Evolutionary conservation across 768 basidiomycete genomes (phyloP).

Genomic region (Mycena vulgaris): DNA sequence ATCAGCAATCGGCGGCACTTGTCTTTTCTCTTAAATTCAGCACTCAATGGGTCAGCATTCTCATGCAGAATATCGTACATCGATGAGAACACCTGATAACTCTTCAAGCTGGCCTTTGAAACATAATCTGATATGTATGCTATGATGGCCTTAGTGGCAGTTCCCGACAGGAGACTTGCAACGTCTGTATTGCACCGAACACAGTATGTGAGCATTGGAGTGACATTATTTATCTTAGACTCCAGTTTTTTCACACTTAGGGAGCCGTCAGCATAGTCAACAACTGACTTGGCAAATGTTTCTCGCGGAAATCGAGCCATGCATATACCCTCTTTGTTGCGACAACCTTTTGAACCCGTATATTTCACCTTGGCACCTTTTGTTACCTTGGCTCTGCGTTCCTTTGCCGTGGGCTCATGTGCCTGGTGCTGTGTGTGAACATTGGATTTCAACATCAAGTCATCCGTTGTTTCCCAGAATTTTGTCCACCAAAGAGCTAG

Average conservation of each 20-base stretch:
- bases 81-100: constrained; percentile 54
- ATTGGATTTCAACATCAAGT: constrained; percentile 48
- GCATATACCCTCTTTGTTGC: constrained; percentile 49
- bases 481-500: constrained; percentile 28
- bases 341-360: constrained; percentile 43
- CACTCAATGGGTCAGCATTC: constrained; percentile 43
- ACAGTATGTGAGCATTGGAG: constrained; percentile 49
- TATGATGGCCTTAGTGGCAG: constrained; percentile 55
- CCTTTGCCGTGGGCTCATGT: constrained; percentile 24
- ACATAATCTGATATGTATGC: constrained; percentile 62
- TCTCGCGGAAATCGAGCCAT: constrained; percentile 53
- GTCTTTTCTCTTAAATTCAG: constrained; percentile 41
- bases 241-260: constrained; percentile 39
- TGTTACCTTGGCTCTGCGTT: neutral
- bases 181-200: constrained; percentile 37
- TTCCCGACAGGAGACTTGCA: constrained; percentile 55
- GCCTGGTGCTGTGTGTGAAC: constrained; percentile 39
- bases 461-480: constrained; percentile 44
- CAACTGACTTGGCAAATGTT: constrained; percentile 34
- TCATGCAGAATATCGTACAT: constrained; percentile 41
- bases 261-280: constrained; percentile 47
- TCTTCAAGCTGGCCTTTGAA: constrained; percentile 57
- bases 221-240: constrained; percentile 54
- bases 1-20: constrained; percentile 46
- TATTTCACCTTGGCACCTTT: constrained; percentile 10